Base-by-base conservation (phyloP, 345 rosid species). In the Eutrema yunnanense region DNA sequence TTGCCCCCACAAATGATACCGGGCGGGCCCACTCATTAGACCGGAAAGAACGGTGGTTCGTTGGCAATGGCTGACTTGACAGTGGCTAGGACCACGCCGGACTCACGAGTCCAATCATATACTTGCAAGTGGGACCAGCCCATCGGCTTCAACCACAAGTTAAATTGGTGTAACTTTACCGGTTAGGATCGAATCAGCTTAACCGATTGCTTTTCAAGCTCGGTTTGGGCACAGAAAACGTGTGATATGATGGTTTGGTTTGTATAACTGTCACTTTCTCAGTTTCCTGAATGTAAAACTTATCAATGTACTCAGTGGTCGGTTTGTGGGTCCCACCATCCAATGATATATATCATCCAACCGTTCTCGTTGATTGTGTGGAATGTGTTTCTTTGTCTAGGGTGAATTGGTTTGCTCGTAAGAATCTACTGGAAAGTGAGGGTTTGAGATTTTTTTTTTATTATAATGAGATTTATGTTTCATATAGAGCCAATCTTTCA, bases 31-130 rank as follows among this genome's bases (percentile, higher is more conserved):
- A 62, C 49, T 54, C 30, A 46, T 54, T 47, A 22, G 53, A 47
- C 66, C 79, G 41, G 63, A 38, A 69, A 75, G 64, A 70, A 41
- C 65, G 75, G 71, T 69, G 70, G 58, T 63, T 69, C 59, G 60
- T 55, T 76, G 71, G 79, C 58, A 75, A 68, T 43, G 69, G 73
- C 73, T 74, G 73, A 67, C 62, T 67, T 59, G 68, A 62, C 74
- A 69, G 74, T 75, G 79, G 74, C 74, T 76, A 69, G 78, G 75
- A 69, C 80, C 80, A 77, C 76, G 80, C 76, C 72, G 67, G 72
- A 16, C 36, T 67, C 74, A 54, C 71, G 65, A 62, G 38, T 57
- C 59, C 75, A 76, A 76, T 76, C 75, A 69, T 62, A 75, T 43
- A 36, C 41, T 53, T 62, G 46, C 6, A 14, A 19, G 68, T 65